Evolutionary conservation across 116 monocot genomes (phyloP), one percentile per base, ranked within the genome.

Genomic region (Posidonia oceanica): DNA sequence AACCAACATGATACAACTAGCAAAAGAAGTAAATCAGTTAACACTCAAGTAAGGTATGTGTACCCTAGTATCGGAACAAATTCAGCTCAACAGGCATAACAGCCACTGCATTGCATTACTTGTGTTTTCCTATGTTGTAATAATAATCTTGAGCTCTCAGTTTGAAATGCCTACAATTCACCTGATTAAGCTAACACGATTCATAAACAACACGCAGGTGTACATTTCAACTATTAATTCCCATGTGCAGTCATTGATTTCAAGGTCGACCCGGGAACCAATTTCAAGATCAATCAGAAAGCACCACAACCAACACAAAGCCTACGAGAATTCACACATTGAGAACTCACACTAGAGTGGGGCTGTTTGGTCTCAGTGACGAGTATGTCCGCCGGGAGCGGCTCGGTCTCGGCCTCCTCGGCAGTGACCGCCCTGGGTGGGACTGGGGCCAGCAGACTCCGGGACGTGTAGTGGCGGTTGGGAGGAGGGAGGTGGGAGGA

Each of bases 321-420:
- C 38, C 4, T 17, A 59, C 3, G 39, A 39, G 17, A 58, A 66
- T 8, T 66, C 42, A 18, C 22, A 8, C 3, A 22, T n/a, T 48
- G 18, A 5, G 14, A 56, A 70, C 84, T 83, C 63, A 93, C 93
- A 54, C 80, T 82, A 21, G 93, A 93, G 14, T 73, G 55, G 7
- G 88, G 93, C 67, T 74, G 74, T 56, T 74, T 71, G 16, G 86
- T 79, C 75, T 88, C 89, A 13, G 79, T 80, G 74, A 93, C 88
- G 1, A 62, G 61, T 36, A 88, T 70, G 15, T 82, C 91, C 60
- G 55, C 60, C 14, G 79, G 79, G 0, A 68, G 67, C 48, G 52
- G 53, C 11, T 83, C 80, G 39, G 65, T 81, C 72, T 79, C 75
- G 17, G 67, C 37, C 66, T 82, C 71, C 59, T 71, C 41, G 0